A percentile compares a stretch with the other conserved stretches of the same genome.
Evolutionary conservation across 257 asterid genomes (phyloP).

Genomic region (Solanum dulcamara): DNA sequence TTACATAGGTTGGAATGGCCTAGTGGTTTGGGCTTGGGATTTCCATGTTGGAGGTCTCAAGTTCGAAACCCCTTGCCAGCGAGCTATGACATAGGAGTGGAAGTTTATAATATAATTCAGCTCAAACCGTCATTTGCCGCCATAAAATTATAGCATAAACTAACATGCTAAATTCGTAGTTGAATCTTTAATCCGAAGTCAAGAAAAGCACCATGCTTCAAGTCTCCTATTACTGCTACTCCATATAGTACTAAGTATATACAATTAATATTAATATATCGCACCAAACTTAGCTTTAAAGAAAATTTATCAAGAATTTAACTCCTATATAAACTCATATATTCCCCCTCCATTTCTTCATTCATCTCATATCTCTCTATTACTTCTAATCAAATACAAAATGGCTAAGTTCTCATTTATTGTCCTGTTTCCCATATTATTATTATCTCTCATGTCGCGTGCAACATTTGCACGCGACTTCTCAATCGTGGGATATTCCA

Average conservation of each 20-base stretch:
- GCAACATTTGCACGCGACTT: constrained; percentile 23
- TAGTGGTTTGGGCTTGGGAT: no score
- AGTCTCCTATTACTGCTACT: constrained; percentile 17
- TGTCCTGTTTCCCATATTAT: constrained; percentile 1
- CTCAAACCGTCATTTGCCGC: background rate
- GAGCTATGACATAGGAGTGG: no score
- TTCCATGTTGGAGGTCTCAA: no score
- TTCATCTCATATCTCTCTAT: constrained; percentile 16
- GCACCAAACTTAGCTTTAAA: constrained; percentile 18
- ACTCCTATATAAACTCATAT: constrained; percentile 5
- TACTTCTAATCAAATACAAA: background rate
- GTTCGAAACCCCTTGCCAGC: no score
- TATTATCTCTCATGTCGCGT: constrained; percentile 2
- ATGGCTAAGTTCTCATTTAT: constrained; percentile 45
- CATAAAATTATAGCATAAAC: background rate
- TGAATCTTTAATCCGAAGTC: constrained; percentile 20
- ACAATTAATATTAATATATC: background rate
- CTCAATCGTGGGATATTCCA: constrained; percentile 52
- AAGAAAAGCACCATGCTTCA: constrained; percentile 36
- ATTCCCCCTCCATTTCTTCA: constrained; percentile 3
- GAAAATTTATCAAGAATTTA: background rate
- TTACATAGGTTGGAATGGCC: no score
- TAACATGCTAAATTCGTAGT: background rate
- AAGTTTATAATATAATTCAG: background rate
- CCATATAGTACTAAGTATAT: background rate